Conservation (phyloP, 306 rosid species). For the Cicer cuneatum region DNA sequence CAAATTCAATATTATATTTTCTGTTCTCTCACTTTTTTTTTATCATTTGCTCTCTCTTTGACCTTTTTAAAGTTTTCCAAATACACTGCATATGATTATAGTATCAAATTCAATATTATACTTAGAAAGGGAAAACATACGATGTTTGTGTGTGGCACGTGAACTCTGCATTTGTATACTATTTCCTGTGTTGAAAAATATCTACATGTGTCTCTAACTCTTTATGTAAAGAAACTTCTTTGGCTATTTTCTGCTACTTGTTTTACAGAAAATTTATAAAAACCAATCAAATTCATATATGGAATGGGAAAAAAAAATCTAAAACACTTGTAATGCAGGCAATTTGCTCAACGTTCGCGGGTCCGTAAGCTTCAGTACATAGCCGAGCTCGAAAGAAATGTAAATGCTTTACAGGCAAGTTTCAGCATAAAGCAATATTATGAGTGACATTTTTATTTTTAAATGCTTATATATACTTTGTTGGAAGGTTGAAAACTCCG, state of each 20-base stretch:
- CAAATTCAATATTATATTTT: constrained; percentile 26
- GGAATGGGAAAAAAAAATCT: constrained; percentile 8
- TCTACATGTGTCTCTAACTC: neutral
- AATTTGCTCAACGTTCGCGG: constrained; percentile 98
- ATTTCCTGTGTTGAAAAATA: constrained; percentile 6
- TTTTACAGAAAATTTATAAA: neutral
- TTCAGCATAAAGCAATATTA: constrained; percentile 41
- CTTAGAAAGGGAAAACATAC: constrained; percentile 24
- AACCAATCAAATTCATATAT: constrained; percentile 19
- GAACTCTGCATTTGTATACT: constrained; percentile 25
- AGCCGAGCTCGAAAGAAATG: constrained; percentile 97
- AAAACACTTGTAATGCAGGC: constrained; percentile 66
- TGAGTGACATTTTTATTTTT: constrained; percentile 24
- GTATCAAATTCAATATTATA: constrained; percentile 27
- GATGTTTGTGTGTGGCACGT: constrained; percentile 3
- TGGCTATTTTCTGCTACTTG: constrained; percentile 12
- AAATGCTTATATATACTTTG: constrained; percentile 23
- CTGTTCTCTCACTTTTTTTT: too few species aligned
- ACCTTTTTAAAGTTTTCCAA: constrained; percentile 24
- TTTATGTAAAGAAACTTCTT: constrained; percentile 5
- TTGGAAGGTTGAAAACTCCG: constrained; percentile 41
- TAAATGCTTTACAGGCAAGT: constrained; percentile 91
- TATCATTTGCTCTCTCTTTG: constrained; percentile 3
- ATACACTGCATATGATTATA: neutral
- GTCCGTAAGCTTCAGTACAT: constrained; percentile 98